Conservation (phyloP, 768 basidiomycete genomes). For the Phylloporus sp. region DNA sequence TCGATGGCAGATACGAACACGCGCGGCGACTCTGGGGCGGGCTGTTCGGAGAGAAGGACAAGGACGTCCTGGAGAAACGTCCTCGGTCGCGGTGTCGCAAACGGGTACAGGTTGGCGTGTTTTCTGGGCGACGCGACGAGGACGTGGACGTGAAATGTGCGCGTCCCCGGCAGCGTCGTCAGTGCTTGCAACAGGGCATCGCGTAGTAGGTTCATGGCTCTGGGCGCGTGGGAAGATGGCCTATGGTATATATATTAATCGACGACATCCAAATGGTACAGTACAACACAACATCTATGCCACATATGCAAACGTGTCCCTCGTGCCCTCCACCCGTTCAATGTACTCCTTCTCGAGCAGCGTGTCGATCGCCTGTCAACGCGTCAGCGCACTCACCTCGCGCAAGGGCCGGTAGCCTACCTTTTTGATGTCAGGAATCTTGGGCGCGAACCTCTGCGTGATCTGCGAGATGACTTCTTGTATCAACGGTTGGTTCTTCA, state of each 20-base stretch:
- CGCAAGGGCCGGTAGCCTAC: constrained; percentile 30
- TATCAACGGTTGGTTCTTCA: constrained; percentile 90
- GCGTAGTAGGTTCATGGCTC: constrained; percentile 48
- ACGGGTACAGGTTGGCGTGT: constrained; percentile 66
- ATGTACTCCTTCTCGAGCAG: constrained; percentile 97
- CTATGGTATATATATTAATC: constrained; percentile 25
- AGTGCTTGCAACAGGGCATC: constrained; percentile 60
- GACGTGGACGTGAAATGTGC: constrained; percentile 70
- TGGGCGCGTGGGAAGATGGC: constrained; percentile 19
- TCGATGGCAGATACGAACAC: constrained; percentile 79
- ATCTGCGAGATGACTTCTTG: constrained; percentile 90
- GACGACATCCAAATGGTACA: constrained; percentile 11
- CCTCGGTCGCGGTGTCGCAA: constrained; percentile 60
- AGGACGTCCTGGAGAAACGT: constrained; percentile 73
- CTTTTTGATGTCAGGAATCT: constrained; percentile 97
- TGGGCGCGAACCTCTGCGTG: constrained; percentile 82
- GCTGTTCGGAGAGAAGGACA: constrained; percentile 65
- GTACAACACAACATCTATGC: constrained; percentile 25
- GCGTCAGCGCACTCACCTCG: not conserved
- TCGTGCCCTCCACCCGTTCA: constrained; percentile 87
- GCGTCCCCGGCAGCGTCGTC: constrained; percentile 53
- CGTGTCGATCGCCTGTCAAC: constrained; percentile 76
- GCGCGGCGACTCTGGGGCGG: constrained; percentile 42
- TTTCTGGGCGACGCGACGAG: constrained; percentile 67
- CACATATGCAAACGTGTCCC: constrained; percentile 57